Evolutionary conservation across 805 yeast species (phyloP), one percentile per base, ranked within the genome.

Genomic region (Dipodascus albidus): DNA sequence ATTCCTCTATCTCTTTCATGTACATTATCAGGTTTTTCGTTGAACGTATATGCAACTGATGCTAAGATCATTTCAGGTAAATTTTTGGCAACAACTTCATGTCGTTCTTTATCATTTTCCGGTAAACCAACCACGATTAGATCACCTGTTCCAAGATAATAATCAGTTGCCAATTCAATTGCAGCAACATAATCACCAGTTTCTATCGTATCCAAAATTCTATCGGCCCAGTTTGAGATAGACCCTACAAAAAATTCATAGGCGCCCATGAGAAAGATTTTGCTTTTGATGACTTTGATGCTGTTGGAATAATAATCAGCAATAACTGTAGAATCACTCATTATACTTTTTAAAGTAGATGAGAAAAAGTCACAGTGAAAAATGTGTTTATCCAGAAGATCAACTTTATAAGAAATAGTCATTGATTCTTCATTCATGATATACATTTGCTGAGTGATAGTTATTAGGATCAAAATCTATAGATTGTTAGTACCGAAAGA

Each of bases 181-280:
- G 95, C 90, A 1, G 65, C 69, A 3, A 76, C 64, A 53, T 81
- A 83, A 21, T 75, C 64, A 0, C 77, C 79, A 1, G 67, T 58
- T 9, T 76, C 70, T 50, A 87, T 69, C 11, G 77, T 62, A 3
- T 67, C 70, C 54, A 77, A 64, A 1, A 86, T 64, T 23, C 73
- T 70, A 58, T 85, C 90, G 0, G 83, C 87, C 96, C 89, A 87
- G 59, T 76, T 80, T 1, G 80, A 70, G 15, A 80, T 66, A 22
- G 79, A 71, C 0, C 90, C 95, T 1, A 82, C 73, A 3, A 69
- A 68, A 47, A 80, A 61, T 54, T 78, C 82, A 52, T 75, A 74
- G 44, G 71, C 69, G 0, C 85, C 85, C 51, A 82, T 59, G 1
- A 80, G 53, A 59, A 81, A 75, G 0, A 87, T 49, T 21, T 76